Evolutionary conservation across 108 stramenopile species (phyloP), one percentile per base, ranked within the genome.

Genomic region (Epithemia pelagica): DNA sequence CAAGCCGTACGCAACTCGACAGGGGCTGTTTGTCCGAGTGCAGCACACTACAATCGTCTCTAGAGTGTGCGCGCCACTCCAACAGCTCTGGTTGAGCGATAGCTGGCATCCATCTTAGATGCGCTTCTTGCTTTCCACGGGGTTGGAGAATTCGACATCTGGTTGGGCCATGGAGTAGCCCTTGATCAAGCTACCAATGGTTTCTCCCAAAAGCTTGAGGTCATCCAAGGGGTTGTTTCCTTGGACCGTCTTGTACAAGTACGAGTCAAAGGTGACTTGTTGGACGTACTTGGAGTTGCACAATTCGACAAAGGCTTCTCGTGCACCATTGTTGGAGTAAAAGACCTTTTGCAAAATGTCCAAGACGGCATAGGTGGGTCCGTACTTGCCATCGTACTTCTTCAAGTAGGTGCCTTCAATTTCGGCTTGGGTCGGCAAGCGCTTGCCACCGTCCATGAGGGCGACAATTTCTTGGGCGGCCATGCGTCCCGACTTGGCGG

Each of bases 251-350:
- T 98, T 98, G 95, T 98, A 98, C 18, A 98, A 85, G 92, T 98
- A 98, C 3, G 96, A 96, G 80, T 98, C 94, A 83, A 98, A 98
- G 29, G 97, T 98, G 2, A 98, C 97, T 75, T 95, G 92, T 81
- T 98, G 97, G 57, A 98, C 97, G 72, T 98, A 98, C 78, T 96
- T 94, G 72, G 89, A 91, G 79, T 94, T 89, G 79, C 97, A 98
- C 46, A 98, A 73, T 80, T 98, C 97, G 55, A 98, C 97, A 72
- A 98, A 98, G 28, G 97, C 97, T 74, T 98, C 97, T 55, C 97
- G 89, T 27, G 97, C 97, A 64, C 96, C 97, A 76, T 98, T 98
- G 95, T 91, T 95, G 62, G 85, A 79, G 85, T 96, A 98, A 78
- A 98, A 98, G 21, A 97, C 95, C 90, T 95, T 94, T 78, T 98